phyloP scores from a whole-genome alignment of 1,139 yeast genomes.

The Yamadazyma atmosphaerica region DNA sequence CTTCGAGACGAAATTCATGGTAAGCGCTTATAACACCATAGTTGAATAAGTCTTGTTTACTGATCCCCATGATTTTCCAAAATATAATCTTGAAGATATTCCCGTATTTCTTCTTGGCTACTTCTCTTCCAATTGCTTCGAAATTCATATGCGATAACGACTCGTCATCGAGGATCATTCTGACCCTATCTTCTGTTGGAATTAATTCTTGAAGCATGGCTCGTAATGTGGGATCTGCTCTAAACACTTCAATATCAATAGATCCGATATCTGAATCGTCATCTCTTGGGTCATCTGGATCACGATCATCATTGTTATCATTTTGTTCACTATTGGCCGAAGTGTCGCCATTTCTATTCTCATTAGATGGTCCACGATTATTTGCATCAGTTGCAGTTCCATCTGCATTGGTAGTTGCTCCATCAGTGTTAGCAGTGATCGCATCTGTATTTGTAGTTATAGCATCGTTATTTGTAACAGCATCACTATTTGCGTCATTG shows the following conservation, averaged over 20 bases:
- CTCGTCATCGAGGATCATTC: conserved; percentile 33
- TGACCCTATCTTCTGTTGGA: conserved; percentile 41
- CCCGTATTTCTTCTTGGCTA: conserved; percentile 37
- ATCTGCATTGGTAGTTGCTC: background rate
- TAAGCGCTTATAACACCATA: conserved; percentile 51
- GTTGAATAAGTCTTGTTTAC: conserved; percentile 46
- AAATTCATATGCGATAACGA: conserved; percentile 29
- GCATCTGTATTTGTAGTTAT: conserved; percentile 3
- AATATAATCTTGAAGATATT: conserved; percentile 37
- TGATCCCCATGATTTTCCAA: conserved; percentile 59
- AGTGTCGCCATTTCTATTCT: conserved; percentile 13
- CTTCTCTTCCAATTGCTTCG: conserved; percentile 44
- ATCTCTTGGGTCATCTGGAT: conserved; percentile 21
- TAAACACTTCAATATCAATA: conserved; percentile 42
- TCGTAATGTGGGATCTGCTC: conserved; percentile 40
- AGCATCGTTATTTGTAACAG: conserved; percentile 3
- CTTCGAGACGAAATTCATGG: conserved; percentile 18
- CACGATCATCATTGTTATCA: conserved; percentile 17
- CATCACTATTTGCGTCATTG: conserved; percentile 5
- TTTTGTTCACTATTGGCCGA: conserved; percentile 5
- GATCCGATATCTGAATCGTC: conserved; percentile 27
- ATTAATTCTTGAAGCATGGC: conserved; percentile 42
- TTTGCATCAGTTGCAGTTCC: conserved; percentile 6
- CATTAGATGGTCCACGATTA: conserved; percentile 3
- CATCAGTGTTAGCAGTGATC: conserved; percentile 8